Evolutionary conservation across 2,329 filamentous ascomycete genomes (phyloP).

Genomic region (Trichoderma arundinaceum): DNA sequence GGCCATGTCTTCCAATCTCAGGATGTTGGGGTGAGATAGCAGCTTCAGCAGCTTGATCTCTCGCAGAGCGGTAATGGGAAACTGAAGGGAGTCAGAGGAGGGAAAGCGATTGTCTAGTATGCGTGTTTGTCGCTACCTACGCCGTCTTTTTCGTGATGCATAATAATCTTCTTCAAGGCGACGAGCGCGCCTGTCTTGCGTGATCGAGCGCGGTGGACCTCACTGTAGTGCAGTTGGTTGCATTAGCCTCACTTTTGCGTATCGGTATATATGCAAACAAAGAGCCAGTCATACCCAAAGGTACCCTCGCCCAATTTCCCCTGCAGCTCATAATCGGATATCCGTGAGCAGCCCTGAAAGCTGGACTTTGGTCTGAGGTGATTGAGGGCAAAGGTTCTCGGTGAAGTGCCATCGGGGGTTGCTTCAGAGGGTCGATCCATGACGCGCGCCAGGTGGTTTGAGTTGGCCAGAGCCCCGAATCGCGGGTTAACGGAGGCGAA

Average conservation of each 20-base stretch:
- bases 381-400: slow-evolving; percentile 61
- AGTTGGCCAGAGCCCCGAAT: background rate
- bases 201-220: slow-evolving; percentile 88
- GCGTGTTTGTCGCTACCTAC: slow-evolving; percentile 52
- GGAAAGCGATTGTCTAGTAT: slow-evolving; percentile 19
- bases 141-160: slow-evolving; percentile 99
- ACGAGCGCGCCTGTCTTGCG: slow-evolving; percentile 76
- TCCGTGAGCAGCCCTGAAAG: slow-evolving; percentile 85
- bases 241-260: slow-evolving; percentile 28
- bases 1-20: slow-evolving; percentile 93
- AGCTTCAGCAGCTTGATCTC: slow-evolving; percentile 98
- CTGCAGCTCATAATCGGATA: slow-evolving; percentile 78
- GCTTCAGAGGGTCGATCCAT: slow-evolving; percentile 44
- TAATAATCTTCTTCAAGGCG: slow-evolving; percentile 97
- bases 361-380: slow-evolving; percentile 62
- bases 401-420: slow-evolving; percentile 53
- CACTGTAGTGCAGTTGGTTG: slow-evolving; percentile 52
- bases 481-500: background rate
- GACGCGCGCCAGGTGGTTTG: slow-evolving; percentile 20
- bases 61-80: slow-evolving; percentile 96
- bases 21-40: slow-evolving; percentile 86
- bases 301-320: slow-evolving; percentile 93
- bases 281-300: slow-evolving; percentile 70
- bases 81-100: slow-evolving; percentile 54
- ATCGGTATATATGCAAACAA: background rate